These are phyloP conservation scores for Colletotrichum incanum DNA, from an alignment of 2,329 filamentous ascomycete species.

Conservation along the genomic window DNA sequence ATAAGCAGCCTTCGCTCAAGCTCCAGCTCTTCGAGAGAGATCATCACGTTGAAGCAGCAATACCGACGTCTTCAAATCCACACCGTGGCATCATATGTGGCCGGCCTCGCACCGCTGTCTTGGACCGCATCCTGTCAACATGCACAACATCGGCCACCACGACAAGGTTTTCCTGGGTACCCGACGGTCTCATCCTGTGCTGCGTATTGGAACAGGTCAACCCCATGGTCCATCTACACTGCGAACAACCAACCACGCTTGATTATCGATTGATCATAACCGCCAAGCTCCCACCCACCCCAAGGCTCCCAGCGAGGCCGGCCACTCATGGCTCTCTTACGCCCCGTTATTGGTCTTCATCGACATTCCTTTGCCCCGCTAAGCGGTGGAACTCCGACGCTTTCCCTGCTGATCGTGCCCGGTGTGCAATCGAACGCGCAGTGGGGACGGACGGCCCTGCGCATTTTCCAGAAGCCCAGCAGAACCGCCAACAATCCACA, in stretches of 20 bases:
- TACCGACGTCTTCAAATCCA: background rate
- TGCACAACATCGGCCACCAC: slow-evolving; percentile 35
- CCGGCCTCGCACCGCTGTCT: slow-evolving; percentile 22
- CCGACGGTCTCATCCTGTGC: background rate
- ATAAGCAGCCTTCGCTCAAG: background rate
- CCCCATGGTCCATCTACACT: background rate
- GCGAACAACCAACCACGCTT: slow-evolving; percentile 15
- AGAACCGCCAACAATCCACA: slow-evolving; percentile 14
- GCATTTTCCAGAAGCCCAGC: slow-evolving; percentile 41
- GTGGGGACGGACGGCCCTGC: slow-evolving; percentile 33
- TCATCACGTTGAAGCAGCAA: background rate
- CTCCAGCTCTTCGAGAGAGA: background rate
- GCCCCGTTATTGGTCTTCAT: slow-evolving; percentile 21
- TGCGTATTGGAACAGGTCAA: background rate
- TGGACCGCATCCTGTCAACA: slow-evolving; percentile 26
- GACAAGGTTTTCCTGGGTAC: slow-evolving; percentile 13
- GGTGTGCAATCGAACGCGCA: slow-evolving; percentile 13
- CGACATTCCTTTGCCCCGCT: slow-evolving; percentile 25
- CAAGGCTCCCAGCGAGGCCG: background rate
- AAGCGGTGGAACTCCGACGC: slow-evolving; percentile 40
- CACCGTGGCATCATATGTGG: background rate
- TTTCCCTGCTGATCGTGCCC: slow-evolving; percentile 32
- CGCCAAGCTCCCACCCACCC: slow-evolving; percentile 1
- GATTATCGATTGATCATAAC: background rate
- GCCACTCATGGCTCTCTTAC: slow-evolving; percentile 19